Base-by-base conservation (phyloP, 2,329 filamentous ascomycete genomes). In the Bipolaris zeicola region DNA sequence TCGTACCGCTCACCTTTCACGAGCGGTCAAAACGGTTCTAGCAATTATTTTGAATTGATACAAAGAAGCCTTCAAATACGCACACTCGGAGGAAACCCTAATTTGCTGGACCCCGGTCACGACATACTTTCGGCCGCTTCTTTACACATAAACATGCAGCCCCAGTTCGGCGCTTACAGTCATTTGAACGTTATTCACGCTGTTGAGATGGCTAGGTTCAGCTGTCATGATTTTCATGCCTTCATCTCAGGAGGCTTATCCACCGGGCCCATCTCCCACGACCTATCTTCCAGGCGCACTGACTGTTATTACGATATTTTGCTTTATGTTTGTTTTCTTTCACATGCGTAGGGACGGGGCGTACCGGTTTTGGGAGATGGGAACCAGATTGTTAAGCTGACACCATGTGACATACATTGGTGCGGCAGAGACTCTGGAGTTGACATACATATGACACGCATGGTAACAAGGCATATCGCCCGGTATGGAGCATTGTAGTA, bases 11-110 rank as follows among this genome's bases (percentile, higher is more conserved):
- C 55, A 45, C 55, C 37, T 43, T 37, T 41, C 37, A 49, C 44
- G 53, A 42, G 54, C 36, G 42, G 55, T 50, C 16, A 22, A 47
- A 49, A 41, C 39, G 41, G 57, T 36, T 48, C 43, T 46, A 57
- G 63, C 52, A 46, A 64, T 57, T 60, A 58, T 63, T 45, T 52
- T 26, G 36, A 65, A 60, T 57, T 53, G 51, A 62, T 39, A 59
- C 59, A 63, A 59, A 55, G 52, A 61, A 54, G 16, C 8, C 28
- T 16, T 10, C 28, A 22, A 18, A 31, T 33, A 34, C 16, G 10
- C 28, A 31, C 37, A 47, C n/a, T 42, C 20, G 28, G 43, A n/a
- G 52, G 46, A 52, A 16, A 42, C 39, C 14, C 22, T 14, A 41
- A 37, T 26, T 43, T 43, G 14, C 33, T 47, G 38, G 36, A 31